A percentile compares a stretch with the other conserved stretches of the same genome.
These are phyloP conservation scores for Tilletia caries DNA, from an alignment of 1,284 basidiomycete genomes.

Conservation along the genomic window DNA sequence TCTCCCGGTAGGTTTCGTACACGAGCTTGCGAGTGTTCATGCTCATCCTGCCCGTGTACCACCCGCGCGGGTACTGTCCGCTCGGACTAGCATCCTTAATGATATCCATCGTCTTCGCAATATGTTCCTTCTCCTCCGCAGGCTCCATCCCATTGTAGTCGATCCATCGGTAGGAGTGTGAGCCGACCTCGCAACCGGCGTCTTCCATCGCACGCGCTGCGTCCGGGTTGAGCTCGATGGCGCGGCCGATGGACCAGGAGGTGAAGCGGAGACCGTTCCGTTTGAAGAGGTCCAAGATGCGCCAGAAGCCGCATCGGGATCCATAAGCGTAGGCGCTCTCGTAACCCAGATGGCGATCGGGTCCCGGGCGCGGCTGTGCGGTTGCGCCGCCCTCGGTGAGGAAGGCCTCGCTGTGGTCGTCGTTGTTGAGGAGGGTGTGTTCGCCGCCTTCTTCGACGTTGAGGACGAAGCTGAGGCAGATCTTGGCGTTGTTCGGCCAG, in stretches of 20 bases:
- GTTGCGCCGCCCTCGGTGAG: conserved; percentile 50
- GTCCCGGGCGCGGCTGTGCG: conserved; percentile 30
- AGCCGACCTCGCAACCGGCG: conserved; percentile 52
- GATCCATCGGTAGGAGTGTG: conserved; percentile 54
- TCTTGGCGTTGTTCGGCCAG: conserved; percentile 55
- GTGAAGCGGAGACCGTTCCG: conserved; percentile 49
- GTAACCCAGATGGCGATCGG: conserved; percentile 49
- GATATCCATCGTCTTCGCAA: conserved; percentile 48
- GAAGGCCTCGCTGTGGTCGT: conserved; percentile 43
- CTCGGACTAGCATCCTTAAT: conserved; percentile 46
- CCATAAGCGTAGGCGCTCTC: conserved; percentile 56
- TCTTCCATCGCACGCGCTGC: conserved; percentile 48
- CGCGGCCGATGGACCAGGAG: conserved; percentile 53
- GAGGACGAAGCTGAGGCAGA: conserved; percentile 54
- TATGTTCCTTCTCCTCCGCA: conserved; percentile 49
- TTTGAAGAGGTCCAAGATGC: conserved; percentile 53
- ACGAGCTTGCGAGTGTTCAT: conserved; percentile 48
- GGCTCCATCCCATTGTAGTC: conserved; percentile 49
- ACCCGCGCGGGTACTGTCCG: conserved; percentile 48
- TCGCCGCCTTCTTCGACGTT: conserved; percentile 57
- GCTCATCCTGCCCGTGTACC: conserved; percentile 55
- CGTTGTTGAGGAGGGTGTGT: conserved; percentile 51
- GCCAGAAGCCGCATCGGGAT: conserved; percentile 54
- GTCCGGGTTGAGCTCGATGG: conserved; percentile 53
- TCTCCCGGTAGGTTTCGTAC: conserved; percentile 45